Evolutionary conservation across 306 rosid species (phyloP).

Genomic region (Cucurbita moschata): DNA sequence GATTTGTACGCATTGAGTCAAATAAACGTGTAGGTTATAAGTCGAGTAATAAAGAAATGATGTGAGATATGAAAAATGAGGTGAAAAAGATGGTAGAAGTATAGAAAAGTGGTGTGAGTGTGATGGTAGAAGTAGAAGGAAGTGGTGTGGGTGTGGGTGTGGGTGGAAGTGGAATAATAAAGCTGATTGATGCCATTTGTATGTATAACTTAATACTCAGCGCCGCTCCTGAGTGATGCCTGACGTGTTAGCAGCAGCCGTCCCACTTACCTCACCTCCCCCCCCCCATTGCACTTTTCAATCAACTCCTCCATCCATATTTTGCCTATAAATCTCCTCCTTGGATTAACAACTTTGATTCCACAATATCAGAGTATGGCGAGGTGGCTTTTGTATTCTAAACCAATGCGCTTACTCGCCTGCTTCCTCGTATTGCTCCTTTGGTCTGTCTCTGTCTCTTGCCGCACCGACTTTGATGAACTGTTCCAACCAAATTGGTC

Average conservation of each 20-base stretch:
- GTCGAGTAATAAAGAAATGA: too few relatives aligned
- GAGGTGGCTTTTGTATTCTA: background rate
- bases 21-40: too few relatives aligned
- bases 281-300: too few relatives aligned
- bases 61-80: too few relatives aligned
- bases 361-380: background rate
- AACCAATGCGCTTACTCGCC: background rate
- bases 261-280: background rate
- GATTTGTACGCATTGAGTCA: too few relatives aligned
- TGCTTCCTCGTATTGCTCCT: background rate
- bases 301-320: background rate
- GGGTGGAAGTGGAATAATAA: background rate
- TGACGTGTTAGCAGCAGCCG: background rate
- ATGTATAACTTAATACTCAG: background rate
- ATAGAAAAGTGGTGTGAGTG: too few relatives aligned
- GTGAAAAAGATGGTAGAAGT: too few relatives aligned
- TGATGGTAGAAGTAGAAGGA: too few relatives aligned
- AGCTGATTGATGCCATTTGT: background rate
- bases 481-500: conserved; percentile 5
- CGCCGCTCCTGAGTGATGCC: background rate
- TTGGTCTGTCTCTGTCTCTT: background rate
- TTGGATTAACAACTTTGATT: background rate
- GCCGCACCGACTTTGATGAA: background rate
- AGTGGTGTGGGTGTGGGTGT: too few relatives aligned
- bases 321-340: background rate